Evolutionary conservation across 2,329 filamentous ascomycete species (phyloP), one percentile per base, ranked within the genome.

Genomic region (Talaromyces piceae): DNA sequence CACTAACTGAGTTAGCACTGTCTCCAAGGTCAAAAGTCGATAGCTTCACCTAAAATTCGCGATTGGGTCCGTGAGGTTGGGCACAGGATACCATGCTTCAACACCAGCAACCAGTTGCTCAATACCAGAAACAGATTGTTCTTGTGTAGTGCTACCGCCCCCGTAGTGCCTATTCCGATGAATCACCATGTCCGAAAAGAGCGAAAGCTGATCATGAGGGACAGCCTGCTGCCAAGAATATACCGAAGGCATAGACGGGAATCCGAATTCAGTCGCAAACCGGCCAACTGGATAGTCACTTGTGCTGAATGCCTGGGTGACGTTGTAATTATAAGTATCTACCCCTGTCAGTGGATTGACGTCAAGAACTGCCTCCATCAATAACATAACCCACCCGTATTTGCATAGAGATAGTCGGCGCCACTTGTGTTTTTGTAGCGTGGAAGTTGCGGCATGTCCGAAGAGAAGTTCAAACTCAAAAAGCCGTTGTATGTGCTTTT

Each of bases 191-290:
- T 47, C 45, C 13, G 45, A 47, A 20, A 47, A 47, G 18, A 47
- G 13, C 4, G 45, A 47, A 12, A 47, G 45, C 16, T 47, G 45
- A 25, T 47, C 45, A n/a, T n/a, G 4, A 25, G 45, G 45, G 2
- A 47, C 45, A 5, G 26, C 25, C 13, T 47, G 45, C 11, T 37
- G 27, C 45, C 45, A 33, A 5, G 45, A 47, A 25, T 47, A 47
- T 31, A 47, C 30, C 9, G 45, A 47, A 22, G 45, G 20, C 45
- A 47, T 47, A 0, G 86, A 87, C 67, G 91, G 81, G 87, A 94
- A 91, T 52, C 88, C 89, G 59, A 94, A 94, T 63, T 94, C 89
- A 44, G 85, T 88, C 48, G 91, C 88, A 69, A 94, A 94, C 0
- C 88, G 81, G 6, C 45, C 28, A 11, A 47, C n/a, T 6, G 45